A percentile compares a stretch with the other conserved stretches of the same genome.
These are phyloP conservation scores for Hirsutella minnesotensis DNA, from an alignment of 2,329 filamentous ascomycete genomes.

Conservation along the genomic window DNA sequence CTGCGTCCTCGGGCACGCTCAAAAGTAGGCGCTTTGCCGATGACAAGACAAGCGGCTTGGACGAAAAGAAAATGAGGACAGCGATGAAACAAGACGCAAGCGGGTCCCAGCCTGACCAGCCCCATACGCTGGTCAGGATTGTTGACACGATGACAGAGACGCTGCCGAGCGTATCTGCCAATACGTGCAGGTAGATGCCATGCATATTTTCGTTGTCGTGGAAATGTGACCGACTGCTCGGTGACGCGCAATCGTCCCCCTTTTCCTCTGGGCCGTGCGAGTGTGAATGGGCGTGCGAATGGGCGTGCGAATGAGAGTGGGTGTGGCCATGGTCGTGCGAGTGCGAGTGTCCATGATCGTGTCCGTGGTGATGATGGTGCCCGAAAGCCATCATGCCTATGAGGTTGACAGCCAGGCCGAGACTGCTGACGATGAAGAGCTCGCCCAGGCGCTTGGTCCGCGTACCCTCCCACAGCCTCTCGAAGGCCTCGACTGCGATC, in stretches of 20 bases:
- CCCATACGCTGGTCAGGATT: constrained; percentile 71
- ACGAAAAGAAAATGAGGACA: constrained; percentile 82
- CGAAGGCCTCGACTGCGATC: constrained; percentile 89
- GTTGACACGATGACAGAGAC: constrained; percentile 92
- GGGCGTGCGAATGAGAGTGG: constrained; percentile 35
- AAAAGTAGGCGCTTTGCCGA: constrained; percentile 75
- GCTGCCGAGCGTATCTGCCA: constrained; percentile 89
- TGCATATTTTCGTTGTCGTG: constrained; percentile 94
- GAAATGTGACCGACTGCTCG: constrained; percentile 55
- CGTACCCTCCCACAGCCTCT: constrained; percentile 72
- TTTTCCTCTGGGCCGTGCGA: constrained; percentile 41
- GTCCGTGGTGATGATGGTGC: constrained; percentile 40
- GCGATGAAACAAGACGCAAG: constrained; percentile 90
- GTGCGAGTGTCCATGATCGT: constrained; percentile 22
- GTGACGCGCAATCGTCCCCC: constrained; percentile 12
- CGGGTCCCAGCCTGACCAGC: constrained; percentile 91
- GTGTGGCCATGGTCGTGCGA: constrained; percentile 18
- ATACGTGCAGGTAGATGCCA: constrained; percentile 89
- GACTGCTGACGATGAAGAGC: constrained; percentile 74
- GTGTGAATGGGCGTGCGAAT: constrained; percentile 8
- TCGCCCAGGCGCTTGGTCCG: constrained; percentile 78
- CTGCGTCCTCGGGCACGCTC: constrained; percentile 70
- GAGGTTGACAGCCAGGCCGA: constrained; percentile 82
- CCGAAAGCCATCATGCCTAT: constrained; percentile 83
- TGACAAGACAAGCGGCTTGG: constrained; percentile 75